Evolutionary conservation across 1,284 basidiomycete species (phyloP).

Genomic region (Kwoniella shivajii): DNA sequence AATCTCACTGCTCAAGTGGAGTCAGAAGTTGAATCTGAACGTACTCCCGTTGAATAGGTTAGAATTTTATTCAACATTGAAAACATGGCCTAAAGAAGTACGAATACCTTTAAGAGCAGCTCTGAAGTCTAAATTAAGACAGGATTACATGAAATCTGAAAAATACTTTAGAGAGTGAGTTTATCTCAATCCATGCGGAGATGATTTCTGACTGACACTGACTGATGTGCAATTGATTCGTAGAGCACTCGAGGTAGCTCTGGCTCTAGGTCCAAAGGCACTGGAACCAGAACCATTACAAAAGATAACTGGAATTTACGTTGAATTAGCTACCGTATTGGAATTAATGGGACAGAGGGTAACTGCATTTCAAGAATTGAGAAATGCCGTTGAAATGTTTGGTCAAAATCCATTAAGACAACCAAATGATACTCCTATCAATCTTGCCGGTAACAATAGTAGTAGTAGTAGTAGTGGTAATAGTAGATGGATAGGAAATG

Average conservation of each 20-base stretch:
- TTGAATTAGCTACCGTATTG: slow-evolving; percentile 43
- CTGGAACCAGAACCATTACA: slow-evolving; percentile 47
- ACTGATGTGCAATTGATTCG: neutral
- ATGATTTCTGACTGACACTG: no score
- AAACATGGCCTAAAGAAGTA: slow-evolving; percentile 50
- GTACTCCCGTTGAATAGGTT: slow-evolving; percentile 28
- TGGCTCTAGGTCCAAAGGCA: slow-evolving; percentile 13
- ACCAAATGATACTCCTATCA: no score
- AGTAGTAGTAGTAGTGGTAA: neutral
- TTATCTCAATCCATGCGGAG: neutral
- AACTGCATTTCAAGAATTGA: slow-evolving; percentile 39
- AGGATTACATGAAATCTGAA: slow-evolving; percentile 46
- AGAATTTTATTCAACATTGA: slow-evolving; percentile 51
- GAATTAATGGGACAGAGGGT: slow-evolving; percentile 40
- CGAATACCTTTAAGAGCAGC: slow-evolving; percentile 48
- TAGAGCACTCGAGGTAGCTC: slow-evolving; percentile 12
- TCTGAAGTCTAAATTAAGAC: slow-evolving; percentile 44
- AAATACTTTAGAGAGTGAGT: slow-evolving; percentile 45
- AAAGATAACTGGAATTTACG: slow-evolving; percentile 52
- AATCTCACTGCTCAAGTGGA: neutral
- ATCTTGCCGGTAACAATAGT: no score
- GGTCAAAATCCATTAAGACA: slow-evolving; percentile 31
- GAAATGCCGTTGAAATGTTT: slow-evolving; percentile 39
- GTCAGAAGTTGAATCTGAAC: neutral
- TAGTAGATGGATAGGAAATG: slow-evolving; percentile 11